These are phyloP conservation scores for Teunomyces pallodes DNA, from an alignment of 805 yeast genomes.

Conservation along the genomic window DNA sequence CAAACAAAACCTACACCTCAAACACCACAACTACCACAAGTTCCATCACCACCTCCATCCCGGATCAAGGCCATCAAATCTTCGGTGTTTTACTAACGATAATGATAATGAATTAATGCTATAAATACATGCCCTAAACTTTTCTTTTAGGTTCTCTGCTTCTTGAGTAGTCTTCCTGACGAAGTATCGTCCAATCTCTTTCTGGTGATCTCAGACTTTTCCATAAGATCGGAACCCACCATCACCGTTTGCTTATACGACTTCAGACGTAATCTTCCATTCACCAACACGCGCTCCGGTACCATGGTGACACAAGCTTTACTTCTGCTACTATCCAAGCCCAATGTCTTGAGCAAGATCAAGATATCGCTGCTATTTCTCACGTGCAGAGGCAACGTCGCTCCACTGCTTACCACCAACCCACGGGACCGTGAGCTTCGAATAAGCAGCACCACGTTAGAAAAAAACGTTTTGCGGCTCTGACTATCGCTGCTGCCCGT, in stretches of 20 bases:
- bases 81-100: slow-evolving; percentile 24
- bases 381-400: slow-evolving; percentile 51
- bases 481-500: slow-evolving; percentile 34
- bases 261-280: slow-evolving; percentile 69
- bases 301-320: slow-evolving; percentile 55
- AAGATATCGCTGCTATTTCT: slow-evolving; percentile 68
- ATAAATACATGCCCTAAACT: neutral
- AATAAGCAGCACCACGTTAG: slow-evolving; percentile 69
- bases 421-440: slow-evolving; percentile 84
- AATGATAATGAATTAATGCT: neutral
- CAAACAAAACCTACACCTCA: slow-evolving; percentile 3
- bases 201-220: slow-evolving; percentile 16
- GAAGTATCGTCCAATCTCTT: slow-evolving; percentile 21
- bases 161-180: slow-evolving; percentile 24
- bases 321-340: slow-evolving; percentile 64
- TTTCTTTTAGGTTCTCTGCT: slow-evolving; percentile 10
- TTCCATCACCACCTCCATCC: slow-evolving; percentile 9
- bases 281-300: slow-evolving; percentile 64
- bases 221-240: slow-evolving; percentile 40
- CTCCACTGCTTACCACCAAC: slow-evolving; percentile 75
- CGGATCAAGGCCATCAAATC: slow-evolving; percentile 25
- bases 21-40: slow-evolving; percentile 5
- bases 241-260: slow-evolving; percentile 76
- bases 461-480: slow-evolving; percentile 61
- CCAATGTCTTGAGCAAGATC: slow-evolving; percentile 64